These are phyloP conservation scores for Schrenkiella parvula DNA, from an alignment of 345 rosid species.

Conservation along the genomic window DNA sequence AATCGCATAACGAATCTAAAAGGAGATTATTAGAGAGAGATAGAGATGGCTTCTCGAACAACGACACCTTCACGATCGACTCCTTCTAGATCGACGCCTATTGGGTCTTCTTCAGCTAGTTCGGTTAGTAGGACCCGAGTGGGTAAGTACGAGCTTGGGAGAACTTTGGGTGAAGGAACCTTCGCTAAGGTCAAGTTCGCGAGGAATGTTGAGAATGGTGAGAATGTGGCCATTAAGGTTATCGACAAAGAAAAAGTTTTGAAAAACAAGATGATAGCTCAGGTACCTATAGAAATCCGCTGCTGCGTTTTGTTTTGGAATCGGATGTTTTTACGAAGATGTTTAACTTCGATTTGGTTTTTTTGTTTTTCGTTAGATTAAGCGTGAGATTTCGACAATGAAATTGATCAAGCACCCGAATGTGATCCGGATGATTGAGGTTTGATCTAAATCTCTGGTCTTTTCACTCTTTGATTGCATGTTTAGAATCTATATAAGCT, in stretches of 20 bases:
- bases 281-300: slow-evolving; percentile 37
- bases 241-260: slow-evolving; percentile 91
- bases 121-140: slow-evolving; percentile 72
- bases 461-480: not conserved
- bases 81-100: slow-evolving; percentile 31
- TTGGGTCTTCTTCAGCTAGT: slow-evolving; percentile 12
- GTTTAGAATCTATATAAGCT: not conserved
- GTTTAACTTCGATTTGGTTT: not conserved
- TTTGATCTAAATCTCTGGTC: slow-evolving; percentile 25
- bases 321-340: not conserved
- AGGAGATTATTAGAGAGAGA: not conserved
- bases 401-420: slow-evolving; percentile 88
- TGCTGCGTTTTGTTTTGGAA: not conserved
- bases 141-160: slow-evolving; percentile 94
- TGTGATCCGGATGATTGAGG: slow-evolving; percentile 96
- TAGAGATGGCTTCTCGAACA: slow-evolving; percentile 45
- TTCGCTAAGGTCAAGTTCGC: slow-evolving; percentile 99
- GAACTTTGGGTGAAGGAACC: slow-evolving; percentile 93
- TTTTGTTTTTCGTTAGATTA: slow-evolving; percentile 58
- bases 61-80: slow-evolving; percentile 22
- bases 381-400: slow-evolving; percentile 95
- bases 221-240: slow-evolving; percentile 83
- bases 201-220: slow-evolving; percentile 59
- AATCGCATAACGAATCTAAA: not conserved
- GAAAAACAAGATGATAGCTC: slow-evolving; percentile 88